A percentile compares a stretch with the other conserved stretches of the same genome.
Conservation (phyloP, 1,284 basidiomycete species). For the Tilletiaria anomala region DNA sequence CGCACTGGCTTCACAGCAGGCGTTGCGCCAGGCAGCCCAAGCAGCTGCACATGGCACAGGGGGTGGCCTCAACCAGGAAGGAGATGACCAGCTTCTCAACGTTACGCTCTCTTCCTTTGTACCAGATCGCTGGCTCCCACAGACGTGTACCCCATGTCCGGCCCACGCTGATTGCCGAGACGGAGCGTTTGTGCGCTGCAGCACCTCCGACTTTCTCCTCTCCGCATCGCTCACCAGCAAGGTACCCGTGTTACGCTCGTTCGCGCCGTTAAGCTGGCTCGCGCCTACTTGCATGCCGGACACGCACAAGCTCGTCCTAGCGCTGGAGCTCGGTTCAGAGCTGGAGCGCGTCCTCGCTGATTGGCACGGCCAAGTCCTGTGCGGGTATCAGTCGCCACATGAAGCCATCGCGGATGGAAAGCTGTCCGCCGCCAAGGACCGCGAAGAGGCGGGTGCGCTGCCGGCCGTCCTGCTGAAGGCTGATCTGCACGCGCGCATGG, state of each 20-base stretch:
- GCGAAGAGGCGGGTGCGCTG: conserved; percentile 8
- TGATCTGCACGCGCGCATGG: conserved; percentile 3
- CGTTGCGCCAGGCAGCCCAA: no score
- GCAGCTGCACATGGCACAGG: no score
- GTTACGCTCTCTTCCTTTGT: neutral
- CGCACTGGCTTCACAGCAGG: conserved; percentile 5
- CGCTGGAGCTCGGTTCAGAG: conserved; percentile 17
- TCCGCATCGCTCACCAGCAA: conserved; percentile 11
- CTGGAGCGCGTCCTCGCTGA: conserved; percentile 17
- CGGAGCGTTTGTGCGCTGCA: conserved; percentile 16
- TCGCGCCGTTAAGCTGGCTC: conserved; percentile 15
- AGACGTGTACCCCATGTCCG: conserved; percentile 27
- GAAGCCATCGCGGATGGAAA: conserved; percentile 9
- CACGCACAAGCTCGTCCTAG: conserved; percentile 31
- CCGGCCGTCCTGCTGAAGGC: conserved; percentile 4
- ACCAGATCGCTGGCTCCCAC: conserved; percentile 5
- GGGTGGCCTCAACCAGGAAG: no score
- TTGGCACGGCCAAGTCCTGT: conserved; percentile 28
- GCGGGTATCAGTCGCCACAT: conserved; percentile 14
- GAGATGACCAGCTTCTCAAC: neutral
- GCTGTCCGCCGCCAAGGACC: conserved; percentile 10
- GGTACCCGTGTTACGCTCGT: conserved; percentile 11
- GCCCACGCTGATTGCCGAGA: conserved; percentile 17
- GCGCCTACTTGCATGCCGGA: conserved; percentile 23
- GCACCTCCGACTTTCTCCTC: conserved; percentile 22